phyloP scores from a whole-genome alignment of 2,329 filamentous ascomycete species.

The Phaeoacremonium minimum region DNA sequence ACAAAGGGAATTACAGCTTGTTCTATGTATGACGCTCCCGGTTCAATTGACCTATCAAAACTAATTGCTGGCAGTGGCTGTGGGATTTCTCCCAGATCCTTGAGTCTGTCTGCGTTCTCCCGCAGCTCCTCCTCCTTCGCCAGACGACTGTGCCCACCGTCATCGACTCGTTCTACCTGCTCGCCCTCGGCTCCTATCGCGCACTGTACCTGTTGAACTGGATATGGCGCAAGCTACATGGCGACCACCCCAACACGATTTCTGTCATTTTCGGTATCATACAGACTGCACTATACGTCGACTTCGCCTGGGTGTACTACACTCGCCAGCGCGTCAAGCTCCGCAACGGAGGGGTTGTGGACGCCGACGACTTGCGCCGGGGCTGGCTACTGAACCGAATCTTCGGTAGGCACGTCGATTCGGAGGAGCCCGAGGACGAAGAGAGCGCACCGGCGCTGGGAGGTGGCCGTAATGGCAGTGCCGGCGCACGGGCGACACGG shows the following conservation, averaged over 20 bases:
- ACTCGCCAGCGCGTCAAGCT: conserved; percentile 91
- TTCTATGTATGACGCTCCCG: conserved; percentile 35
- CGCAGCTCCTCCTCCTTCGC: conserved; percentile 84
- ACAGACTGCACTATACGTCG: conserved; percentile 84
- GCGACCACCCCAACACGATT: conserved; percentile 60
- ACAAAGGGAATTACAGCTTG: conserved; percentile 40
- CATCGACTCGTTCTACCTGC: conserved; percentile 93
- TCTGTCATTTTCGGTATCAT: conserved; percentile 82
- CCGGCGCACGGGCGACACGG: conserved; percentile 23
- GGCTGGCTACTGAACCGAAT: conserved; percentile 81
- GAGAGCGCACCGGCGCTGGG: conserved; percentile 51
- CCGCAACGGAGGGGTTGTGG: conserved; percentile 79
- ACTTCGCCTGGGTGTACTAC: conserved; percentile 98
- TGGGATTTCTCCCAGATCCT: conserved; percentile 90
- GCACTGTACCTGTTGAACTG: conserved; percentile 89
- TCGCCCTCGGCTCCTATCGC: conserved; percentile 82
- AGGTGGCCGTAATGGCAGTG: conserved; percentile 16
- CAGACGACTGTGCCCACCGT: conserved; percentile 96
- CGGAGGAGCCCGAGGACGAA: conserved; percentile 53
- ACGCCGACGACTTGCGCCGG: conserved; percentile 80
- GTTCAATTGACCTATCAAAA: conserved; percentile 10
- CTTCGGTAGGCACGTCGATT: conserved; percentile 56
- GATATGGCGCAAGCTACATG: conserved; percentile 66
- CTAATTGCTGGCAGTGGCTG: conserved; percentile 51
- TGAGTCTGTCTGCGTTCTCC: conserved; percentile 85